Evolutionary conservation across 768 basidiomycete species (phyloP).

Genomic region (Auriscalpium vulgare): DNA sequence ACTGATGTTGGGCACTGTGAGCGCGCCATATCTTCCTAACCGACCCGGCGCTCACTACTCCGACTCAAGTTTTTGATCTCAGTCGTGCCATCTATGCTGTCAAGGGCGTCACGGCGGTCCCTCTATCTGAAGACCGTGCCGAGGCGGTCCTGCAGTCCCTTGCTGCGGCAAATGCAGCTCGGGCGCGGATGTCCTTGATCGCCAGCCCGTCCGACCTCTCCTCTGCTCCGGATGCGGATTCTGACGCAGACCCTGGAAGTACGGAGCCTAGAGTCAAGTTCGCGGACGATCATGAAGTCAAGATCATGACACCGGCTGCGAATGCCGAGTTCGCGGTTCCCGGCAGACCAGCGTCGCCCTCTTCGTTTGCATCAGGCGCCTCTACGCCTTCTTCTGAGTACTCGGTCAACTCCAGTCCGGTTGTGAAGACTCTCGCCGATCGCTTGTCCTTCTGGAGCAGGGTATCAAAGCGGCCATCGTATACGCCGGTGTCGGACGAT

Average conservation of each 20-base stretch:
- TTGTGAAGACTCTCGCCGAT: slow-evolving; percentile 55
- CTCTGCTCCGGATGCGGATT: slow-evolving; percentile 6
- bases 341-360: slow-evolving; percentile 17
- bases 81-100: slow-evolving; percentile 57
- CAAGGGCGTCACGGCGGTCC: slow-evolving; percentile 64
- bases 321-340: slow-evolving; percentile 14
- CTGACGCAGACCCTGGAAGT: slow-evolving; percentile 1
- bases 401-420: slow-evolving; percentile 34
- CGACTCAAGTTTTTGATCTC: slow-evolving; percentile 51
- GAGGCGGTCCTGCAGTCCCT: slow-evolving; percentile 42
- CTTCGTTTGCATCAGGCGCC: slow-evolving; percentile 36
- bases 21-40: slow-evolving; percentile 20
- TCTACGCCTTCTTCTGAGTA: slow-evolving; percentile 47
- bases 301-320: slow-evolving; percentile 31
- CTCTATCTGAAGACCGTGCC: slow-evolving; percentile 60
- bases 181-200: slow-evolving; percentile 40
- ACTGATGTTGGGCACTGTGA: slow-evolving; percentile 58
- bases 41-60: background rate
- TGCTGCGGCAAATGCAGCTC: slow-evolving; percentile 37
- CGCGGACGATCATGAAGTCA: slow-evolving; percentile 37
- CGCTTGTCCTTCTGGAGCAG: slow-evolving; percentile 73
- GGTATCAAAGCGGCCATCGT: slow-evolving; percentile 32
- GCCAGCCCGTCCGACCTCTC: slow-evolving; percentile 8
- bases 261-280: slow-evolving; percentile 44
- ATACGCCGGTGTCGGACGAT: background rate